Evolutionary conservation across 108 stramenopile genomes (phyloP).

Genomic region (Parietichytrium sp.): DNA sequence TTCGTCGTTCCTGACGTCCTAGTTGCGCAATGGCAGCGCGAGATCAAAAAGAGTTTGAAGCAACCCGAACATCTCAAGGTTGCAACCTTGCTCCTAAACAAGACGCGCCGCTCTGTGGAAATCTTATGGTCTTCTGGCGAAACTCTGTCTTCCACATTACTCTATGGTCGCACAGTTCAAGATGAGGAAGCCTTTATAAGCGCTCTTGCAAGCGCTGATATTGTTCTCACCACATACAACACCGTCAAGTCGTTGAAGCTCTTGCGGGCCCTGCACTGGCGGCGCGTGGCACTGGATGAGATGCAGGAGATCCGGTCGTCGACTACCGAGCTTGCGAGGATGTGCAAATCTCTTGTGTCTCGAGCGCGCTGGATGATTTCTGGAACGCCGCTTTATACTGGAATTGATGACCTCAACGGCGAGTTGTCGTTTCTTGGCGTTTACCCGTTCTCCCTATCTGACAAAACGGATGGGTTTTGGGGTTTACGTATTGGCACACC

Average conservation of each 20-base stretch:
- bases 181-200: too few species aligned
- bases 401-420: constrained; percentile 70
- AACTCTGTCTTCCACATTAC: too few species aligned
- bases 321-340: constrained; percentile 68
- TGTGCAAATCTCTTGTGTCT: constrained; percentile 55
- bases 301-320: constrained; percentile 76
- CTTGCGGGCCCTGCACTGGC: neutral
- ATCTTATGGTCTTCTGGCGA: too few species aligned
- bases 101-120: too few species aligned
- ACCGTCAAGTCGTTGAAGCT: constrained; percentile 41
- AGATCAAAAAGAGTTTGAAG: constrained; percentile 53
- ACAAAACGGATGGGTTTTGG: constrained; percentile 76
- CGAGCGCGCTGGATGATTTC: constrained; percentile 71
- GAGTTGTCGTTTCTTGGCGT: constrained; percentile 76
- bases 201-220: neutral
- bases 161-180: too few species aligned
- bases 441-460: constrained; percentile 67
- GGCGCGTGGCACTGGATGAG: constrained; percentile 74
- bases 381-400: constrained; percentile 74
- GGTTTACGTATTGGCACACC: constrained; percentile 62
- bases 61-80: neutral
- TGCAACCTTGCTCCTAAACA: too few species aligned
- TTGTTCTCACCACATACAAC: constrained; percentile 59
- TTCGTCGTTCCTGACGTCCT: constrained; percentile 73
- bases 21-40: constrained; percentile 67